Evolutionary conservation across 2,329 filamentous ascomycete species (phyloP), one percentile per base, ranked within the genome.

Genomic region (Sporothrix euskadiensis): DNA sequence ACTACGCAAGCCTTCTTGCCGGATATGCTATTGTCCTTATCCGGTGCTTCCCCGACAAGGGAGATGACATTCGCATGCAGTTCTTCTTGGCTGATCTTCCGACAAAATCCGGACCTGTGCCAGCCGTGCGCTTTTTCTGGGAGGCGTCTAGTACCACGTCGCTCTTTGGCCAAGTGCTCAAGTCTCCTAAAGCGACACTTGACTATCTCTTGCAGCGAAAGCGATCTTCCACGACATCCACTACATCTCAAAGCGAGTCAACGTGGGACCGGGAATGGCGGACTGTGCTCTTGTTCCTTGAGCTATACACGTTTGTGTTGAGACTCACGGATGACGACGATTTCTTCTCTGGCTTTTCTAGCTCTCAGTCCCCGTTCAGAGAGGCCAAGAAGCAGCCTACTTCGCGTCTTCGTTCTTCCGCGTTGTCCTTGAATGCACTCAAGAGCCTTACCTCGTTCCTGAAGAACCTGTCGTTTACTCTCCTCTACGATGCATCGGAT

Each of bases 241-340:
- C 75, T 41, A 54, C 74, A 54, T 59, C 74, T 7, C 44, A 71
- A n/a, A 54, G 77, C 26, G 75, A 80, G 49, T 79, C 80, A 71
- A 78, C 77, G 76, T 85, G 79, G 81, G 85, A 82, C 82, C 87
- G 90, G 77, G 94, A 98, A 79, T 99, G 96, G 96, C 90, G 92
- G 22, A 90, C 96, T 0, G 89, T 97, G 57, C 85, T 98, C 0
- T 87, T 99, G 0, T 98, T 99, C 79, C 86, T 99, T 6, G 96
- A 99, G 78, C 87, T 99, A 0, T 99, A 98, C 80, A 94, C 92
- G 1, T 98, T 98, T 80, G 89, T 98, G 2, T 84, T 98, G 14
- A 92, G 96, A 77, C 89, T 98, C 47, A 97, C 95, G 80, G 96
- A 99, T 77, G 96, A 99, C 76, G 95, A 98, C 77, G 96, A 99